phyloP scores from a whole-genome alignment of 2,329 filamentous ascomycete species.

The Diaporthe aspalathi region DNA sequence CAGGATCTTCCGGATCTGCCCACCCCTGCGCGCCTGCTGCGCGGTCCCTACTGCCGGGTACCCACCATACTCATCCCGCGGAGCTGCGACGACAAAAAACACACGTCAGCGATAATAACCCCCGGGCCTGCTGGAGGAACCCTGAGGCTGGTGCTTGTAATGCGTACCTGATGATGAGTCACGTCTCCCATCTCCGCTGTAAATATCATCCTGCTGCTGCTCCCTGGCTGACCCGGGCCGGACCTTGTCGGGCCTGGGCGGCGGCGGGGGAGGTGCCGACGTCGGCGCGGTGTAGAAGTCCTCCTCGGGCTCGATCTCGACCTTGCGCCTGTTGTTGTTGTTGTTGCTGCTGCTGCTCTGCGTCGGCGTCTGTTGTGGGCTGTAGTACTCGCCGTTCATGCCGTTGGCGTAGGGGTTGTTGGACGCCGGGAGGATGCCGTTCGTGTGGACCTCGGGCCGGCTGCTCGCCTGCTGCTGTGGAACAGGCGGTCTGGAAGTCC shows the following conservation, averaged over 20 bases:
- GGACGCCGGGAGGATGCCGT: constrained; percentile 14
- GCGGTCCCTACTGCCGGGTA: constrained; percentile 20
- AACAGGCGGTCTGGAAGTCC: constrained; percentile 1
- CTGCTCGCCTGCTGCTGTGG: neutral
- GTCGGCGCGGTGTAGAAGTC: constrained; percentile 43
- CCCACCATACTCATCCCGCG: constrained; percentile 31
- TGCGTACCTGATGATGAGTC: constrained; percentile 29
- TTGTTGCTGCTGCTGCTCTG: constrained; percentile 15
- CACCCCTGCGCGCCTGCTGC: constrained; percentile 26
- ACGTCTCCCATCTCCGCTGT: constrained; percentile 23
- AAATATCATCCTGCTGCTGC: constrained; percentile 39
- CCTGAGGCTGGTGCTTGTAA: neutral
- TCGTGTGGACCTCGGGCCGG: constrained; percentile 27
- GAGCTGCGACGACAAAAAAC: constrained; percentile 22
- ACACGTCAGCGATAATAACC: constrained; percentile 22
- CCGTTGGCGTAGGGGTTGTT: constrained; percentile 36
- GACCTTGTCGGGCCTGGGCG: constrained; percentile 50
- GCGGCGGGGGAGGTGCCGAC: constrained; percentile 42
- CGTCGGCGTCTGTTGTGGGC: constrained; percentile 34
- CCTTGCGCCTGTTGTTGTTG: constrained; percentile 22
- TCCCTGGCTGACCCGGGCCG: constrained; percentile 33
- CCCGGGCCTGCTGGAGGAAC: neutral
- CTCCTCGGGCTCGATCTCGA: constrained; percentile 40
- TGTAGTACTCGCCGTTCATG: constrained; percentile 19
- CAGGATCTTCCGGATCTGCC: constrained; percentile 40